These are phyloP conservation scores for Bacidia rubella DNA, from an alignment of 495 filamentous ascomycete species.

Conservation along the genomic window DNA sequence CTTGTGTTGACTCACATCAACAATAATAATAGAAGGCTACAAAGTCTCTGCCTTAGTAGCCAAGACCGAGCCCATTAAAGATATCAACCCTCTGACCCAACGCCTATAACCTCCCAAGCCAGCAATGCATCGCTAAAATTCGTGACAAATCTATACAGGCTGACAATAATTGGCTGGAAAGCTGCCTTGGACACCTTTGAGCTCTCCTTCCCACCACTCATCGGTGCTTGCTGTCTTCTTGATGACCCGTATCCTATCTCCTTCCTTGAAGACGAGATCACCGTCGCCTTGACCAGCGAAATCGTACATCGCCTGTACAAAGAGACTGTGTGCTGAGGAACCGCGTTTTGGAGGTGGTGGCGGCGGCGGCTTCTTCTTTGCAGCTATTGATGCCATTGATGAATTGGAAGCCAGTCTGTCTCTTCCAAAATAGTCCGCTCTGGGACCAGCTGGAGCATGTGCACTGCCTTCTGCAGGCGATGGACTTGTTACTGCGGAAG, in stretches of 20 bases:
- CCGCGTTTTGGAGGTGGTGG: constrained; percentile 56
- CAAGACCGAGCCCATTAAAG: too few species aligned
- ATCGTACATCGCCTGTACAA: constrained; percentile 67
- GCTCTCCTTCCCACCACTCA: constrained; percentile 93
- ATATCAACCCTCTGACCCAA: too few species aligned
- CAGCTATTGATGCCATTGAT: constrained; percentile 27
- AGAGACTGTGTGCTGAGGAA: constrained; percentile 36
- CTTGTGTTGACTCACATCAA: too few species aligned
- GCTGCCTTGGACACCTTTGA: constrained; percentile 56
- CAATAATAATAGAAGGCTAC: too few species aligned
- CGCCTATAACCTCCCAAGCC: too few species aligned
- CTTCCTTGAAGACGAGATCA: constrained; percentile 71
- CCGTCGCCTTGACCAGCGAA: constrained; percentile 60
- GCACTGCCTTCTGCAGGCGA: constrained; percentile 14
- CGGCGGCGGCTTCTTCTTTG: constrained; percentile 52
- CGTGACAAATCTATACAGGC: constrained; percentile 4
- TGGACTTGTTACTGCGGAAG: constrained; percentile 16
- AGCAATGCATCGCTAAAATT: background rate
- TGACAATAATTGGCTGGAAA: constrained; percentile 89
- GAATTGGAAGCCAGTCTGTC: constrained; percentile 25
- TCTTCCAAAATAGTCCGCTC: constrained; percentile 40
- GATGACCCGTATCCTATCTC: constrained; percentile 70
- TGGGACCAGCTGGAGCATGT: constrained; percentile 22
- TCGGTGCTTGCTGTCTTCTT: constrained; percentile 75
- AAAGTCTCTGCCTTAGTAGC: too few species aligned